These are phyloP conservation scores for Mortierella sp. DNA, from an alignment of 371 early-diverging fungal species.

Conservation along the genomic window DNA sequence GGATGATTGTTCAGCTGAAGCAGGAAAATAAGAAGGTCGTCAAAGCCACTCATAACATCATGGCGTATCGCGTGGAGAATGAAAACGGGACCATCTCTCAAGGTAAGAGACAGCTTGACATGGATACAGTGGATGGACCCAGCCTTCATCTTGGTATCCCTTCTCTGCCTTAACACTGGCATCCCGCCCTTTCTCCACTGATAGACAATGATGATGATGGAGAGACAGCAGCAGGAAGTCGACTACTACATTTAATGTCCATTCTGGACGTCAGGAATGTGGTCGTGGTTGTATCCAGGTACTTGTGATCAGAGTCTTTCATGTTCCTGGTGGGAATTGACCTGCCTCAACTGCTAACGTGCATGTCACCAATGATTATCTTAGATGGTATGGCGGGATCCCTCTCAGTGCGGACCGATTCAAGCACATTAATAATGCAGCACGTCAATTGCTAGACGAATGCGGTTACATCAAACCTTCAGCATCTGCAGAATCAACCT, in stretches of 20 bases:
- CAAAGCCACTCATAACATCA: constrained; percentile 90
- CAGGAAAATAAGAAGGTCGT: constrained; percentile 79
- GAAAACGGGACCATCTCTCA: constrained; percentile 67
- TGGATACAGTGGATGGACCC: too few relatives aligned
- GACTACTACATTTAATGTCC: constrained; percentile 83
- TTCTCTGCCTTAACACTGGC: too few relatives aligned
- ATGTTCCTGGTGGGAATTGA: too few relatives aligned
- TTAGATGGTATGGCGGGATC: constrained; percentile 90
- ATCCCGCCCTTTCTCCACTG: neutral
- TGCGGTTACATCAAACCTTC: constrained; percentile 66
- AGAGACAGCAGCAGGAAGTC: constrained; percentile 83
- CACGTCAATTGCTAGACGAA: constrained; percentile 74
- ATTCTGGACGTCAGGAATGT: constrained; percentile 78
- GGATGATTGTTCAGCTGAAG: constrained; percentile 69
- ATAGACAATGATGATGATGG: constrained; percentile 86
- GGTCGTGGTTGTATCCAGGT: constrained; percentile 85
- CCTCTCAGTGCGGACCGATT: constrained; percentile 88
- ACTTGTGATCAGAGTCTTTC: neutral
- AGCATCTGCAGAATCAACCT: constrained; percentile 2
- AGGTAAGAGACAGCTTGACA: constrained; percentile 45
- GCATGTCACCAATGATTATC: too few relatives aligned
- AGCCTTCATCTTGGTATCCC: too few relatives aligned
- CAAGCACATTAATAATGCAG: constrained; percentile 90
- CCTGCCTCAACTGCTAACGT: too few relatives aligned
- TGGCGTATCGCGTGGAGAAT: constrained; percentile 83